phyloP scores from a whole-genome alignment of 116 monocot genomes.

The Papilionanthe hybrid region DNA sequence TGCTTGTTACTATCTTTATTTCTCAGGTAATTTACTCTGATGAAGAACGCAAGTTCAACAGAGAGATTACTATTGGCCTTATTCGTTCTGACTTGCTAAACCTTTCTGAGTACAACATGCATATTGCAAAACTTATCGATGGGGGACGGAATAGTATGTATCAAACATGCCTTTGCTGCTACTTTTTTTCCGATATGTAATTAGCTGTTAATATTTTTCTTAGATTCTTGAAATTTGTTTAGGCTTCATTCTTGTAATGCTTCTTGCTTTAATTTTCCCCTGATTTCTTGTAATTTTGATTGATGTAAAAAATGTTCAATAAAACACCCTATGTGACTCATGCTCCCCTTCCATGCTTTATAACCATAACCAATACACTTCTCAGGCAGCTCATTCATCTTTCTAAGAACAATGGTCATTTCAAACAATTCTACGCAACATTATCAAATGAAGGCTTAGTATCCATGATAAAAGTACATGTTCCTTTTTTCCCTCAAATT shows the following conservation, averaged over 20 bases:
- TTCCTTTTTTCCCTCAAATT: neutral
- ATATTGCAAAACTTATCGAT: constrained; percentile 94
- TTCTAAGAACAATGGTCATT: neutral
- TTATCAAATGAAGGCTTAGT: neutral
- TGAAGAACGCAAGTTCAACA: constrained; percentile 89
- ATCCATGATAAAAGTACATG: neutral
- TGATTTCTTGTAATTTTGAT: neutral
- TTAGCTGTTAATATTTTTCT: neutral
- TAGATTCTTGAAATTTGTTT: neutral
- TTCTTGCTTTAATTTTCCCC: neutral
- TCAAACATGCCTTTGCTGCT: neutral
- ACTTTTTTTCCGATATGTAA: neutral
- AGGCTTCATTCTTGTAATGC: neutral
- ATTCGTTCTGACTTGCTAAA: constrained; percentile 78
- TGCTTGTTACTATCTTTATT: neutral
- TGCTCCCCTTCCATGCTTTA: neutral
- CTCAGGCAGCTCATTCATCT: neutral
- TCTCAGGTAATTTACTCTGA: constrained; percentile 88
- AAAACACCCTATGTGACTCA: neutral
- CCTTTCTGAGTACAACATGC: constrained; percentile 80
- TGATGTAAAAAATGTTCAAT: neutral
- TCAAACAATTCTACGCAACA: neutral
- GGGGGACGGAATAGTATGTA: constrained; percentile 94
- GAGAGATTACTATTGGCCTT: constrained; percentile 74
- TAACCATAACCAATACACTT: neutral